Conservation (phyloP, 768 basidiomycete species). For the Agrocybe pediades region DNA sequence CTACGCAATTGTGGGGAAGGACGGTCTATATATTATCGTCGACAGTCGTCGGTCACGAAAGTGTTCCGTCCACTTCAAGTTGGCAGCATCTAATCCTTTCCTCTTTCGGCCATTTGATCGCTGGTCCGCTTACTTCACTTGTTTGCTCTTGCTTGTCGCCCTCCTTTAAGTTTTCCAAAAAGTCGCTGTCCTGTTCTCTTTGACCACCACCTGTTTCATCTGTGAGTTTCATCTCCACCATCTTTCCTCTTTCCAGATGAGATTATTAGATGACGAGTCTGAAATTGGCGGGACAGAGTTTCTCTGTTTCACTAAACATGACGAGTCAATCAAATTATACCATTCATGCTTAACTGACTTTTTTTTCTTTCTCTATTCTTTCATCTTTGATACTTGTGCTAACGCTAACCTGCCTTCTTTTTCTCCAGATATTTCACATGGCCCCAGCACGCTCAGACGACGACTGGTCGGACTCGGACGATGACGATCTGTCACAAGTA, state of each 20-base stretch:
- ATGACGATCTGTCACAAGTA: constrained; percentile 45
- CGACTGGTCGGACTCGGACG: constrained; percentile 84
- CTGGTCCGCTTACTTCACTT: constrained; percentile 13
- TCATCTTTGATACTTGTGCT: constrained; percentile 9
- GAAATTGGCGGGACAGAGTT: constrained; percentile 61
- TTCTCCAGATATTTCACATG: constrained; percentile 15
- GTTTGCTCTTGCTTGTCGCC: constrained; percentile 28
- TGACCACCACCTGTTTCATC: constrained; percentile 1
- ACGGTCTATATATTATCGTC: constrained; percentile 6
- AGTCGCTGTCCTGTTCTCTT: constrained; percentile 3
- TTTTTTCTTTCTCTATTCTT: constrained; percentile 11
- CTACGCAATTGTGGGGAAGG: constrained; percentile 12
- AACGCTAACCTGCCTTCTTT: constrained; percentile 10
- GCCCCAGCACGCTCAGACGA: constrained; percentile 52
- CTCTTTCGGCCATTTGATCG: constrained; percentile 8
- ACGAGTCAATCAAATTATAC: constrained; percentile 70
- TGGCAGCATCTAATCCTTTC: constrained; percentile 8
- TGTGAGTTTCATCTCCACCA: constrained; percentile 16
- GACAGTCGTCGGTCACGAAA: constrained; percentile 23
- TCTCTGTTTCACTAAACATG: constrained; percentile 56
- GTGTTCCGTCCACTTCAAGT: constrained; percentile 24
- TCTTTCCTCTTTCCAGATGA: constrained; percentile 37
- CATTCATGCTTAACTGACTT: constrained; percentile 79
- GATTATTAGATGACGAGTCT: constrained; percentile 75
- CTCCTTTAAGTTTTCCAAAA: constrained; percentile 15